A percentile compares a stretch with the other conserved stretches of the same genome.
phyloP scores from a whole-genome alignment of 352 stramenopile genomes.

The Phytophthora uliginosa region DNA sequence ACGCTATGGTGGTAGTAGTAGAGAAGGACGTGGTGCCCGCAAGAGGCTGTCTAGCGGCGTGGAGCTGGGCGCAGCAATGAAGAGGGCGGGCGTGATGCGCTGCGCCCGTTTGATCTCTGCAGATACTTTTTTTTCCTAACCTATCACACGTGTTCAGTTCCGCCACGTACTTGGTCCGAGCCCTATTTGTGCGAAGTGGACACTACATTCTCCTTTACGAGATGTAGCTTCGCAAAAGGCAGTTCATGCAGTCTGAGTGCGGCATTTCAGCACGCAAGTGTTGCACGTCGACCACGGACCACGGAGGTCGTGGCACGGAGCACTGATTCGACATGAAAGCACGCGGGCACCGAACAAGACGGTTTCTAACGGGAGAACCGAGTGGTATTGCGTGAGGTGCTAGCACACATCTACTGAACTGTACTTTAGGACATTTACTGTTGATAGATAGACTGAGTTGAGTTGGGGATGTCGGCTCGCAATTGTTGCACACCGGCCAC shows the following conservation, averaged over 20 bases:
- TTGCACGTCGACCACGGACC: constrained; percentile 48
- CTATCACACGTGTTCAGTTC: constrained; percentile 4
- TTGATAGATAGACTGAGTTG: constrained; percentile 1
- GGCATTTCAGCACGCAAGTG: constrained; percentile 51
- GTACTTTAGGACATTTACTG: background rate
- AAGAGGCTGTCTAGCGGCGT: constrained; percentile 3
- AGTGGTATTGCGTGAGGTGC: constrained; percentile 49
- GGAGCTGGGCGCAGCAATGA: constrained; percentile 17
- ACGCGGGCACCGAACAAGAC: constrained; percentile 44
- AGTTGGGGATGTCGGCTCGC: constrained; percentile 52
- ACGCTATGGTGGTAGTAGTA: constrained; percentile 24
- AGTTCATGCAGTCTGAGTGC: background rate
- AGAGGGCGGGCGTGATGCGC: background rate
- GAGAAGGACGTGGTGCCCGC: background rate
- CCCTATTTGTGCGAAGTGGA: background rate
- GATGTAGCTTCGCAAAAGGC: background rate
- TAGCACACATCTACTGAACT: background rate
- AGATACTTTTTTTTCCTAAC: constrained; percentile 27
- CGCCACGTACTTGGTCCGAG: background rate
- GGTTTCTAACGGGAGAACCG: constrained; percentile 17
- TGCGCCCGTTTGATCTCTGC: constrained; percentile 27
- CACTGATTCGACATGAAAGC: constrained; percentile 56
- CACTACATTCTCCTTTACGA: background rate
- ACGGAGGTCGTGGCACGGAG: background rate
- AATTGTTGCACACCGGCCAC: constrained; percentile 74